Percentiles rank a stretch among this genome's conserved stretches.
These are phyloP conservation scores for Teratosphaeria viscida DNA, from an alignment of 2,329 filamentous ascomycete species.

Conservation along the genomic window DNA sequence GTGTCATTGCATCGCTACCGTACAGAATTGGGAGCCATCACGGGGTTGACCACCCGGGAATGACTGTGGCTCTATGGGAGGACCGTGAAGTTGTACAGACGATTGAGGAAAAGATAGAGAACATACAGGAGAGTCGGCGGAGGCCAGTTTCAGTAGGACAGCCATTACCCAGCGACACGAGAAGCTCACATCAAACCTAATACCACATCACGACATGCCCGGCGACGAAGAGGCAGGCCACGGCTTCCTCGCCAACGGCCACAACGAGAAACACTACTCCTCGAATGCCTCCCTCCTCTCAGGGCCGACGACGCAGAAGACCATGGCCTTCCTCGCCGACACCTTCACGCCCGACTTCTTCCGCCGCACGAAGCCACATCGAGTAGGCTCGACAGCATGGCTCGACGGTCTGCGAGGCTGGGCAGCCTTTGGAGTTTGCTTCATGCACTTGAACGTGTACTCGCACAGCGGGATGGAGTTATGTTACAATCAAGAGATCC, in stretches of 20 bases:
- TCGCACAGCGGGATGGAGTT: slow-evolving; percentile 41
- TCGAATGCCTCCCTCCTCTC: neutral
- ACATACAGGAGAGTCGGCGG: neutral
- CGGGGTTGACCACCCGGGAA: neutral
- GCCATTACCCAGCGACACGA: neutral
- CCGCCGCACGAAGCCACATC: slow-evolving; percentile 1
- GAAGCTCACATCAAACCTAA: neutral
- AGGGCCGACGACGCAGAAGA: neutral
- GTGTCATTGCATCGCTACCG: neutral
- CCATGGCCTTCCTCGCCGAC: slow-evolving; percentile 2
- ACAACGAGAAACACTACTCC: neutral
- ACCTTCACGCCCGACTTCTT: slow-evolving; percentile 5
- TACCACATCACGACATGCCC: neutral
- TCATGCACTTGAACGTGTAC: slow-evolving; percentile 49
- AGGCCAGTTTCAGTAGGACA: neutral
- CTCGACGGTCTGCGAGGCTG: slow-evolving; percentile 57
- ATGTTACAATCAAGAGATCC: slow-evolving; percentile 14
- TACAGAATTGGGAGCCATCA: neutral
- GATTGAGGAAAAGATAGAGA: neutral
- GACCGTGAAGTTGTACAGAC: neutral
- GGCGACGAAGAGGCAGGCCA: neutral
- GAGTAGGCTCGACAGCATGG: slow-evolving; percentile 37
- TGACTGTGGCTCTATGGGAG: neutral
- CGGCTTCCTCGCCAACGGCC: neutral
- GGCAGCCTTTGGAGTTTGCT: slow-evolving; percentile 54